Evolutionary conservation across 768 basidiomycete species (phyloP).

Genomic region (Pleurotus tuber-regium): DNA sequence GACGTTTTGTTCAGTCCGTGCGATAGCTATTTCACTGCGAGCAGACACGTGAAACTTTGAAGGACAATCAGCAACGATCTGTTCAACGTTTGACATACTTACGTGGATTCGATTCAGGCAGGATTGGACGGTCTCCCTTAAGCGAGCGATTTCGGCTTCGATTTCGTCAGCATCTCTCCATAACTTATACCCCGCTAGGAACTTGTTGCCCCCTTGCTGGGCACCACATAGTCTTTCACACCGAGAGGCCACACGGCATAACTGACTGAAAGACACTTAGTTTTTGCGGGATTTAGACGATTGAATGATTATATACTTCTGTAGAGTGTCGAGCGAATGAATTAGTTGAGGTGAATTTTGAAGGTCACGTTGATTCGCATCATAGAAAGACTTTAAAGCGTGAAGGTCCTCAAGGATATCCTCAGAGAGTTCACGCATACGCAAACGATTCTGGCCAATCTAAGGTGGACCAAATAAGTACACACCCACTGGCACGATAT

Average conservation of each 20-base stretch:
- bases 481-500: background rate
- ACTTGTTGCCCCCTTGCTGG: background rate
- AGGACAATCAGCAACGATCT: too few relatives aligned
- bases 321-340: background rate
- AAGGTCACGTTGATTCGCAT: background rate
- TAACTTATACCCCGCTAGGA: background rate
- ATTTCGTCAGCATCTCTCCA: background rate
- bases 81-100: background rate
- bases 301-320: background rate
- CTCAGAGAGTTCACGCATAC: background rate
- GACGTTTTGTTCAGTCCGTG: background rate
- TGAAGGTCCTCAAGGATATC: background rate
- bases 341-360: background rate
- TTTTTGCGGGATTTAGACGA: too few relatives aligned
- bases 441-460: background rate
- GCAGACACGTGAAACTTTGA: background rate
- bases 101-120: background rate
- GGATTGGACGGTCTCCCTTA: background rate
- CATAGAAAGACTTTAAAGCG: background rate
- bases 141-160: background rate
- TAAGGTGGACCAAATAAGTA: background rate
- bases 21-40: background rate
- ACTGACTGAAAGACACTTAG: background rate
- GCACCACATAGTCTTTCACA: background rate
- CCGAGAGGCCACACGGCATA: background rate